Evolutionary conservation across 352 stramenopile genomes (phyloP), one percentile per base, ranked within the genome.

Genomic region (Phytophthora multivora): DNA sequence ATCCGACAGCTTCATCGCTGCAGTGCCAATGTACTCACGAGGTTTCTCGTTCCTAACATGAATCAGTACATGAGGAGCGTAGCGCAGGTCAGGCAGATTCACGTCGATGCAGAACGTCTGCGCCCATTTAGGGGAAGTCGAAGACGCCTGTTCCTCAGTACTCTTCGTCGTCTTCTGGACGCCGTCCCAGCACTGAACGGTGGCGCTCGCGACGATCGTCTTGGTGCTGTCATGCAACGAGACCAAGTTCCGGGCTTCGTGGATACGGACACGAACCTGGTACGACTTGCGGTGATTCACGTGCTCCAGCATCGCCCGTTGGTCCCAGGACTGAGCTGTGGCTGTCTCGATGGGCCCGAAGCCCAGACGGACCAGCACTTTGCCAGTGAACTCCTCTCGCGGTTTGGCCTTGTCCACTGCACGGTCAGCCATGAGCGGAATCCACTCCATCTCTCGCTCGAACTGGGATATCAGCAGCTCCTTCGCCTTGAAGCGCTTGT

Each of bases 81-180:
- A 79, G 40, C 55, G 46, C 18, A 85, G 62, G 18, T 77, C 54
- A 15, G 83, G 83, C 57, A 96, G 58, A 55, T 90, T 85, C 40
- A 88, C 72, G 61, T 94, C 79, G 12, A 94, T 85, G 57, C 78
- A 78, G 10, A 90, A 73, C 21, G 79, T 90, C 64, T 88, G 72
- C 38, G 77, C 77, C 59, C 77, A 87, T 39, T 74, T 59, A 2
- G 75, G 71, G 41, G 73, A 73, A 10, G 54, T 59, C 7, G 78
- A 66, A 47, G 38, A 5, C 71, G 45, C 61, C 40, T 42, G 6
- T 70, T 45, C 59, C 38, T 33, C 35, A 18, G 13, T 71, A 49
- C 19, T 63, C 39, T 6, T 65, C 45, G 45, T 67, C 51, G 47
- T 69, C 49, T 77, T 69, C 55, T 89, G 68, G 23, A 85, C 58